phyloP scores from a whole-genome alignment of 1,139 yeast genomes.

The Meyerozyma sp. region DNA sequence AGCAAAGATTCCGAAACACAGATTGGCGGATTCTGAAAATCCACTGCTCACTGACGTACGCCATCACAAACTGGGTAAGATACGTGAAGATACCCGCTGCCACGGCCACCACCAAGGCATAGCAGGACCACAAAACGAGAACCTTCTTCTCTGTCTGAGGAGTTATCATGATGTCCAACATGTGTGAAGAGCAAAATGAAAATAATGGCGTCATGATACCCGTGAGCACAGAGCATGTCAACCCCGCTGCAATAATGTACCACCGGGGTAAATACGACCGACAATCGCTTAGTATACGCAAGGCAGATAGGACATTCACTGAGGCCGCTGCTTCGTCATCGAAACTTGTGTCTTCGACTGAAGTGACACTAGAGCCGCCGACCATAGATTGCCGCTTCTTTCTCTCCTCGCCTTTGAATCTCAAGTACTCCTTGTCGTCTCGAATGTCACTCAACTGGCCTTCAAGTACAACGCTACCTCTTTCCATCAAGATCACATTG shows the following conservation, averaged over 20 bases:
- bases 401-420: not conserved
- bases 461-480: slow-evolving; percentile 46
- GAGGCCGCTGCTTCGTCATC: not conserved
- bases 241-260: slow-evolving; percentile 42
- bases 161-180: slow-evolving; percentile 53
- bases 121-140: slow-evolving; percentile 60
- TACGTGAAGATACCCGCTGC: slow-evolving; percentile 58
- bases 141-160: slow-evolving; percentile 24
- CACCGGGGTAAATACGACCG: slow-evolving; percentile 27
- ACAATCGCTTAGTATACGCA: slow-evolving; percentile 32
- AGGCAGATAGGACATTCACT: slow-evolving; percentile 16
- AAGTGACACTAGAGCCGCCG: too few relatives aligned
- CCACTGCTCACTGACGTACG: slow-evolving; percentile 66
- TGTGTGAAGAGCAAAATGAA: slow-evolving; percentile 68
- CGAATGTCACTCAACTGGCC: slow-evolving; percentile 3
- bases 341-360: too few relatives aligned
- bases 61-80: slow-evolving; percentile 44
- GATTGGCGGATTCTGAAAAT: slow-evolving; percentile 47
- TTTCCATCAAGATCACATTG: slow-evolving; percentile 49
- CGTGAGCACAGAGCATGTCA: slow-evolving; percentile 46
- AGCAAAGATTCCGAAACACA: slow-evolving; percentile 44
- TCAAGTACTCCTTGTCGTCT: not conserved
- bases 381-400: too few relatives aligned
- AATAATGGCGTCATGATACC: slow-evolving; percentile 73
- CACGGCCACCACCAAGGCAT: slow-evolving; percentile 55